phyloP scores from a whole-genome alignment of 176 grass and related monocot species.

The Aegilops speltoides region DNA sequence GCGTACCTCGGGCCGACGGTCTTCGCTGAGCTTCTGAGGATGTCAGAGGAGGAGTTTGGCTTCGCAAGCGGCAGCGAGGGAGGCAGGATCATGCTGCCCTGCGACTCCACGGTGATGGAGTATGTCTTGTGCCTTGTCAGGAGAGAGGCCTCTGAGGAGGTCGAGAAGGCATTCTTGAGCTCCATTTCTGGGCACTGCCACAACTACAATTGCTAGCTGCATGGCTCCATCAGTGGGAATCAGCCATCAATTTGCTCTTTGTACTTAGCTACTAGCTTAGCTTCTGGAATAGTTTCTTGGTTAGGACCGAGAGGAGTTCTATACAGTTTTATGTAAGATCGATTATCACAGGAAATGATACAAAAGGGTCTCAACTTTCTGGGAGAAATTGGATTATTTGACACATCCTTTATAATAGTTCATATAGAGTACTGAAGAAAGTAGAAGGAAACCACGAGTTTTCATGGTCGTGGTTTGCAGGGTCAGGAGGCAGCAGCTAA shows the following conservation, averaged over 20 bases:
- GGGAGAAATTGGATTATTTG: neutral
- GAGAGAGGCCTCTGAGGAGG: conserved; percentile 40
- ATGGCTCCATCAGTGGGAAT: neutral
- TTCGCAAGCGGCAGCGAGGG: neutral
- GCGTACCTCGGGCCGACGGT: neutral
- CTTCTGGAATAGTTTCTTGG: neutral
- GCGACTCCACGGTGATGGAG: conserved; percentile 35
- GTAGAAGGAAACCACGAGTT: neutral
- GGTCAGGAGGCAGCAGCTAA: neutral
- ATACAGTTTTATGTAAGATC: neutral
- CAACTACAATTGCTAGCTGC: neutral
- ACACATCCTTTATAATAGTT: neutral
- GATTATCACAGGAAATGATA: neutral
- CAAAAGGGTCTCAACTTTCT: neutral
- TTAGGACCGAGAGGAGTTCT: neutral
- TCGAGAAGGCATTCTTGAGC: conserved; percentile 40
- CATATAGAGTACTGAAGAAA: neutral
- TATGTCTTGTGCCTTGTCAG: conserved; percentile 35
- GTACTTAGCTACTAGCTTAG: neutral
- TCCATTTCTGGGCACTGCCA: neutral
- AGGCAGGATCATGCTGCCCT: conserved; percentile 49
- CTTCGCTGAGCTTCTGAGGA: conserved; percentile 35
- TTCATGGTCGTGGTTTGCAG: neutral
- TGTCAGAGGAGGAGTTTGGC: conserved; percentile 44
- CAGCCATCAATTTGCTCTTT: neutral